Evolutionary conservation across 371 early-diverging fungal species (phyloP).

Genomic region (Mucor plumbeus): DNA sequence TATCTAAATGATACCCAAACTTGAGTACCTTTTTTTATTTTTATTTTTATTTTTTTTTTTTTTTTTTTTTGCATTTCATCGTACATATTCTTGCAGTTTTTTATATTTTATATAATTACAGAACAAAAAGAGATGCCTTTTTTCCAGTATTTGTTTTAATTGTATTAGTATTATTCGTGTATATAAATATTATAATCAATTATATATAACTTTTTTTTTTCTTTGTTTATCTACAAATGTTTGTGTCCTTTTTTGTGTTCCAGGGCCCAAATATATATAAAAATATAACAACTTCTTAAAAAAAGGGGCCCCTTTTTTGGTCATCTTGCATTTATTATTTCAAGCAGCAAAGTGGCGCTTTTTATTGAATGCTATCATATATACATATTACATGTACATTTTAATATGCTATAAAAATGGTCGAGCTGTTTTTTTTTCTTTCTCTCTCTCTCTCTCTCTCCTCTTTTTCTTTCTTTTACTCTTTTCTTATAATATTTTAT

Average conservation of each 20-base stretch:
- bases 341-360: constrained; percentile 9
- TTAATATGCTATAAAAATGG: constrained; percentile 1
- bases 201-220: not conserved
- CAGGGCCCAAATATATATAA: constrained; percentile 2
- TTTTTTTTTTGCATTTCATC: constrained; percentile 16
- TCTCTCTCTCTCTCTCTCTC: too few relatives aligned
- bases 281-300: not conserved
- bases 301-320: not conserved
- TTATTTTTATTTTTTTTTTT: too few relatives aligned
- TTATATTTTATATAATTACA: too few relatives aligned
- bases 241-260: constrained; percentile 5
- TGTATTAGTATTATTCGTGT: not conserved
- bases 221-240: not conserved
- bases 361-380: constrained; percentile 2
- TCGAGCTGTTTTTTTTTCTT: not conserved
- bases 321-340: constrained; percentile 1
- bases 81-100: constrained; percentile 21
- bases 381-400: constrained; percentile 9
- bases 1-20: constrained; percentile 11
- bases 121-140: not conserved
- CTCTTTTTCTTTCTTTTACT: constrained; percentile 3
- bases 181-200: not conserved
- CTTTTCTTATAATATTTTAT: constrained; percentile 5
- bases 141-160: not conserved
- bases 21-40: too few relatives aligned